A percentile compares a stretch with the other conserved stretches of the same genome.
Evolutionary conservation across 345 rosid species (phyloP).

Genomic region (Eutrema japonicum): DNA sequence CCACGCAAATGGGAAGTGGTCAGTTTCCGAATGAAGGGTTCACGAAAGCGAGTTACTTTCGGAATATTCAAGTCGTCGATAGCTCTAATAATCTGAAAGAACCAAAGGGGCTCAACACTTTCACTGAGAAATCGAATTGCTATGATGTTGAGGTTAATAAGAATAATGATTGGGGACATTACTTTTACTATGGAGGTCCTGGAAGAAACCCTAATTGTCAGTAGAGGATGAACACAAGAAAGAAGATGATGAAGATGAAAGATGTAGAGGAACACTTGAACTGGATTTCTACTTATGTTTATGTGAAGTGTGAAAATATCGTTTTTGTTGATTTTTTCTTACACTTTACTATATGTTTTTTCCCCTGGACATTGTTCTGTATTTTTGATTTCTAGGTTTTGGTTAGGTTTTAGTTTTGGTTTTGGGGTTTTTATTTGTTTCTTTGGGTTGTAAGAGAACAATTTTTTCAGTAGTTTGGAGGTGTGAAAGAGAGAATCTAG

Average conservation of each 20-base stretch:
- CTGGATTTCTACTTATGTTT: background rate
- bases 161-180: conserved; percentile 66
- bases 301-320: conserved; percentile 38
- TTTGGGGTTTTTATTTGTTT: conserved; percentile 5
- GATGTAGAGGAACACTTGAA: conserved; percentile 30
- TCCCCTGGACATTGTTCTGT: background rate
- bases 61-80: conserved; percentile 69
- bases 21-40: conserved; percentile 68
- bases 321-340: conserved; percentile 43
- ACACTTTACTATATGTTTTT: conserved; percentile 32
- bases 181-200: conserved; percentile 72
- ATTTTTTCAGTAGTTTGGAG: conserved; percentile 27
- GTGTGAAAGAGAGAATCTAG: conserved; percentile 36
- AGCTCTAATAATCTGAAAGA: conserved; percentile 62
- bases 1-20: conserved; percentile 80
- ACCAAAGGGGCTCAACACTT: conserved; percentile 63
- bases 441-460: conserved; percentile 24
- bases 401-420: conserved; percentile 30
- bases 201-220: conserved; percentile 67
- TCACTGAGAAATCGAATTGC: conserved; percentile 68
- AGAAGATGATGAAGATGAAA: conserved; percentile 20
- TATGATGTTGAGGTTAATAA: conserved; percentile 60
- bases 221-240: conserved; percentile 37
- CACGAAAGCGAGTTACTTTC: conserved; percentile 66
- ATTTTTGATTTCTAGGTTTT: conserved; percentile 28